phyloP scores from a whole-genome alignment of 371 early-diverging fungal species.

The Smittium culicis region DNA sequence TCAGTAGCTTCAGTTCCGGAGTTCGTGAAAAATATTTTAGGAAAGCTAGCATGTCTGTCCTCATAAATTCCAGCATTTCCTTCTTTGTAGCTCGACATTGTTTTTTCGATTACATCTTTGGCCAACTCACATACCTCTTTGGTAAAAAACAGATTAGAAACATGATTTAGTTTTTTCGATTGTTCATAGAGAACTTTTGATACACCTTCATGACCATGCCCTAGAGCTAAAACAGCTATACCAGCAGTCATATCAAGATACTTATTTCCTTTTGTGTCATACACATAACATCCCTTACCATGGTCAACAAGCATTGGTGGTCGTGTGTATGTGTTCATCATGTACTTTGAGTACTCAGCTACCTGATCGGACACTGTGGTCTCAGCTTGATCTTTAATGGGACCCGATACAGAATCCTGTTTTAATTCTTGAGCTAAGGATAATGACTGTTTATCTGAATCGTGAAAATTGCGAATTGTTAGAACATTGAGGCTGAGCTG shows the following conservation, averaged over 20 bases:
- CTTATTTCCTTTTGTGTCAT: constrained; percentile 45
- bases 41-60: constrained; percentile 28
- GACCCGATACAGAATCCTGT: no score
- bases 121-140: constrained; percentile 60
- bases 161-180: constrained; percentile 55
- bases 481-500: no score
- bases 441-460: no score
- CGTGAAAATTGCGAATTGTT: no score
- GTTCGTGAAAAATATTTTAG: constrained; percentile 73
- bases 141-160: constrained; percentile 73
- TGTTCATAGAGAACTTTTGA: constrained; percentile 58
- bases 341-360: constrained; percentile 41
- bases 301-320: constrained; percentile 48
- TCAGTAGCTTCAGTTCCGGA: constrained; percentile 88
- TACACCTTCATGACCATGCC: constrained; percentile 62
- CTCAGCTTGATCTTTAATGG: no score
- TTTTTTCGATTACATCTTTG: constrained; percentile 43
- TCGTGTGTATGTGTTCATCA: constrained; percentile 47
- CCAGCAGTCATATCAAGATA: constrained; percentile 80
- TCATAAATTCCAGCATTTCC: constrained; percentile 26
- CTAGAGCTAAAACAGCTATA: constrained; percentile 80
- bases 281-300: constrained; percentile 61
- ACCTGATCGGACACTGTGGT: no score
- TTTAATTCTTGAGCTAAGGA: no score
- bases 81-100: constrained; percentile 31